Base-by-base conservation (phyloP, 2,329 filamentous ascomycete species). In the Pseudogymnoascus pannorum region DNA sequence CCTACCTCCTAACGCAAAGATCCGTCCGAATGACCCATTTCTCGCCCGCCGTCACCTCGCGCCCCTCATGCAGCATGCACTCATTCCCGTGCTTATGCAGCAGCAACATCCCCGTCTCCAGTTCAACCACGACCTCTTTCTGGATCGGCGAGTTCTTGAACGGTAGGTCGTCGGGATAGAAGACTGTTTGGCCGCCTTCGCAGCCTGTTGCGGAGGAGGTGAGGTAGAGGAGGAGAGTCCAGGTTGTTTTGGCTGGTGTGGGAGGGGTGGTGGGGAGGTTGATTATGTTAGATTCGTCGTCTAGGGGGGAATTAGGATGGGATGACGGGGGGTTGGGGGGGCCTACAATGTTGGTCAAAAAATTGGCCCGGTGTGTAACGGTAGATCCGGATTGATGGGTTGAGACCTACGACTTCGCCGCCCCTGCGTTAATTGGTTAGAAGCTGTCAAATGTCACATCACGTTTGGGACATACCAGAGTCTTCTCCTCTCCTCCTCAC, bases 11-110 rank as follows among this genome's bases (percentile, higher is more conserved):
- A 12, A 92, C 80, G 69, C 87, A 91, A 42, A 96, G 74, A 77
- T 96, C 92, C 65, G 88, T 95, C 66, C 92, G 79, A 63, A 96
- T 82, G 63, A 96, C 87, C 92, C 92, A 96, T 75, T 96, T 96
- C 76, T 96, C 91, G 8, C 92, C 92, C 42, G 82, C 79, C 1
- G 77, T 81, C 0, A 96, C 92, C 71, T 95, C 87, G 62, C 84
- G 81, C 0, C 92, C 92, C 74, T 96, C 92, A 73, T 96, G 92
- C 82, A 97, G 75, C 77, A 97, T 83, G 75, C 93, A 97, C 65
- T 93, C 88, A 66, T 91, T 84, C 0, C 93, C 92, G 75, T 97
- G 93, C 65, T 89, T 89, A 74, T 97, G 93, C 63, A 97, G 77
- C 26, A 97, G 78, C 33, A 91, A 82, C 81, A 93, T 88, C 2